Conservation (phyloP, 257 asterid species). For the Plantago ovata region DNA sequence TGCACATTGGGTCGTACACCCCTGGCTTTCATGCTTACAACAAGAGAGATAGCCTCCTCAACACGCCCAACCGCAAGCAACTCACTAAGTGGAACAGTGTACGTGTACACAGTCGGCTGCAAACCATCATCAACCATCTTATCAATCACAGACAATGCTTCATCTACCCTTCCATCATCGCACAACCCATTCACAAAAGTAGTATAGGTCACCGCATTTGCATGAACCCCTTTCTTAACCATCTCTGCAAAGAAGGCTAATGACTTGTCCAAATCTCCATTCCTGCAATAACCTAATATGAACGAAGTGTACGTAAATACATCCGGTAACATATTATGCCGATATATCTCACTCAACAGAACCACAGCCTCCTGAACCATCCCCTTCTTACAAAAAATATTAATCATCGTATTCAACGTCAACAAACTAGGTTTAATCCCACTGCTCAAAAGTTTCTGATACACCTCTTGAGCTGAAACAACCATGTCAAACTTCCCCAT, state of each 20-base stretch:
- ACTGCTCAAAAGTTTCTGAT: slow-evolving; percentile 40
- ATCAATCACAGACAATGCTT: slow-evolving; percentile 64
- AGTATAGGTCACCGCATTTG: slow-evolving; percentile 66
- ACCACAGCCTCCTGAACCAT: slow-evolving; percentile 65
- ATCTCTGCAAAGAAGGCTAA: slow-evolving; percentile 61
- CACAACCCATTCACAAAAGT: slow-evolving; percentile 82
- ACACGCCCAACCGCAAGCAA: slow-evolving; percentile 56
- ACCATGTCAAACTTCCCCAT: slow-evolving; percentile 71
- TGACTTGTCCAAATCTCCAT: slow-evolving; percentile 54
- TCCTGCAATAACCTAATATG: slow-evolving; percentile 87
- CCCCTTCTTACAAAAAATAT: slow-evolving; percentile 78
- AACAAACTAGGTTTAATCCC: slow-evolving; percentile 61
- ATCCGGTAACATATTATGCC: slow-evolving; percentile 60
- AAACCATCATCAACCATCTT: slow-evolving; percentile 66
- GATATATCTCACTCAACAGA: slow-evolving; percentile 53
- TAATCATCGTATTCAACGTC: slow-evolving; percentile 79
- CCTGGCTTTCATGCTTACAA: slow-evolving; percentile 55
- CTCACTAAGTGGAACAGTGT: slow-evolving; percentile 62
- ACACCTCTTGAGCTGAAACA: slow-evolving; percentile 51
- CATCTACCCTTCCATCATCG: slow-evolving; percentile 53
- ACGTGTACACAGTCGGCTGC: slow-evolving; percentile 63
- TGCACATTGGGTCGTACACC: slow-evolving; percentile 64
- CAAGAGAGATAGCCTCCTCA: slow-evolving; percentile 68
- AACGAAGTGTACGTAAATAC: slow-evolving; percentile 78
- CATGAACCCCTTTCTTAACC: slow-evolving; percentile 64